Percentiles rank a stretch among this genome's conserved stretches.
Conservation (phyloP, 1,284 basidiomycete species). For the Puccinia novopanici region DNA sequence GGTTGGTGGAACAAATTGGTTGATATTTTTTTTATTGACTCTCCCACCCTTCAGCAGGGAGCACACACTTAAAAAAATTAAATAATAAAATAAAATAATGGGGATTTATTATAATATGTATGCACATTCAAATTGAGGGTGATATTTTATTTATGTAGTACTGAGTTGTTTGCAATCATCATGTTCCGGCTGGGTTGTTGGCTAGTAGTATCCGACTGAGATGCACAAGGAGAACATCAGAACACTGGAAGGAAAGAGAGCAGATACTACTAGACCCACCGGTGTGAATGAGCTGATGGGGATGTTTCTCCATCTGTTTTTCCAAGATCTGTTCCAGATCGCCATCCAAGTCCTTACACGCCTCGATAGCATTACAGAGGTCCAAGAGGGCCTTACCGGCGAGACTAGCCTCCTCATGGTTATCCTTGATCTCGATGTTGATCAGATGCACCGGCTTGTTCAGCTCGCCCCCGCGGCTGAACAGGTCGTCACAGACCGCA, state of each 20-base stretch:
- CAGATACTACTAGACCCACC: conserved; percentile 55
- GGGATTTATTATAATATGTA: too few relatives aligned
- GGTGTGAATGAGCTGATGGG: conserved; percentile 87
- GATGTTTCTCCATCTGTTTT: conserved; percentile 80
- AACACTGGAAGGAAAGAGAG: background rate
- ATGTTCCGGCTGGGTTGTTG: too few relatives aligned
- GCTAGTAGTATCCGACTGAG: conserved; percentile 22
- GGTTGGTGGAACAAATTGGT: too few relatives aligned
- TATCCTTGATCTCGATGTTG: conserved; percentile 98
- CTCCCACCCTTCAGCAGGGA: too few relatives aligned
- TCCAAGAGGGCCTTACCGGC: conserved; percentile 94
- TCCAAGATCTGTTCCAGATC: conserved; percentile 85
- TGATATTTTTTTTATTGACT: too few relatives aligned
- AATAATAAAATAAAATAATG: too few relatives aligned
- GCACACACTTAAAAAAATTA: too few relatives aligned
- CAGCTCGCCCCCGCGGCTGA: conserved; percentile 83
- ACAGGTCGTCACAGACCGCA: conserved; percentile 92
- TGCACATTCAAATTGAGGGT: too few relatives aligned
- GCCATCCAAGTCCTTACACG: conserved; percentile 79
- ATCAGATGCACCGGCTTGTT: conserved; percentile 94
- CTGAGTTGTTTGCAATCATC: too few relatives aligned
- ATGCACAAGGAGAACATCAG: background rate
- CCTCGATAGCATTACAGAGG: conserved; percentile 76
- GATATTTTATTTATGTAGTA: too few relatives aligned
- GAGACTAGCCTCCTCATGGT: conserved; percentile 94